Base-by-base conservation (phyloP, 192 early-diverging fungal genomes). In the Piromyces finnis region DNA sequence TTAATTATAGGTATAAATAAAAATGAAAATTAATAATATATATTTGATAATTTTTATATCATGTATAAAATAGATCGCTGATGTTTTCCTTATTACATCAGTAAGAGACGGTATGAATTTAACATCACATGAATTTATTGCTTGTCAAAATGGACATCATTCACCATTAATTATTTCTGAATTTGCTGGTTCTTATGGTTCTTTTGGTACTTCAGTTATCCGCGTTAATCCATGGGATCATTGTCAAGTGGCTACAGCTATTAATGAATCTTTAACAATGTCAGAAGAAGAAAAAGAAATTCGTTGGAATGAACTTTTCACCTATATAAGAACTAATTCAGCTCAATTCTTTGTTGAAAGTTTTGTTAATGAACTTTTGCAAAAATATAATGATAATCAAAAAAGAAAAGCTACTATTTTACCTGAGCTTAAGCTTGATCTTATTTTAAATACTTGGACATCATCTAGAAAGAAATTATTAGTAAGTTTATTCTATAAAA, bases 81-180 rank as follows among this genome's bases (percentile, higher is more conserved):
- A 90, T 81, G 89, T 87, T 5, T 89, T 87, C 84, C 36, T 90
- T 7, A 89, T 90, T 79, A 90, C 89, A 6, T 83, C 84, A 18
- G 80, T 90, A 18, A 82, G 89, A 26, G 89, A 90, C 80, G 89
- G 89, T n/a, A 89, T 89, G 89, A 90, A 90, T 82, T 78, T 89
- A 18, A 90, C 89, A 7, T 88, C 87, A 6, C 89, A 90, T 79
- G 89, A 90, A 80, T 90, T 84, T 84, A 86, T 90, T 27, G 87
- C 87, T 17, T 89, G 88, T 78, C 88, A 89, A 79, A 85, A 85
- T 39, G 87, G 81, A 12, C 86, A 89, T 37, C 81, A 84, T 27
- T 85, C 86, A 26, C 88, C 88, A 5, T 83, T 89, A 27, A 88
- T 89, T 78, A 89, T 89, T 82, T 86, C 85, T 59, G 88, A 86